Evolutionary conservation across 768 basidiomycete species (phyloP).

Genomic region (Nevesoporus exiguus): DNA sequence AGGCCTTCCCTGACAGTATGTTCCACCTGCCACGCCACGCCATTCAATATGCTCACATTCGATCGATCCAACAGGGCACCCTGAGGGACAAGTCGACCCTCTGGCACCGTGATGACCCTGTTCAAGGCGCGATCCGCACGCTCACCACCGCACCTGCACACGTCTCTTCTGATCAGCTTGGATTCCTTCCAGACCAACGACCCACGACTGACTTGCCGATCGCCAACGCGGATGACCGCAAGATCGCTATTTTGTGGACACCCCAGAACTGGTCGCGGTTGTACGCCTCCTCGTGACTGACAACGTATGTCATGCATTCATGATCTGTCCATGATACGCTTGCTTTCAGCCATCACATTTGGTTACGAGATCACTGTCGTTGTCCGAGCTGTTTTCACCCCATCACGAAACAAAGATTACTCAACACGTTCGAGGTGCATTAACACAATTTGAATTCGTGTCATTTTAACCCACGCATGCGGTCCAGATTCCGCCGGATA

Average conservation of each 20-base stretch:
- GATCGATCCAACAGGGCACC: not conserved
- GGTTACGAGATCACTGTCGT: conserved; percentile 91
- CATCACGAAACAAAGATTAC: conserved; percentile 83
- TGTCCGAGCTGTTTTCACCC: conserved; percentile 85
- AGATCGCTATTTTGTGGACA: conserved; percentile 73
- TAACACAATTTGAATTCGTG: not conserved
- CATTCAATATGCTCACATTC: not conserved
- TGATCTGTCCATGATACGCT: not conserved
- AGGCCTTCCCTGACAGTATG: not conserved
- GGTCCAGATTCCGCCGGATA: conserved; percentile 68
- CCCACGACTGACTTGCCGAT: conserved; percentile 42
- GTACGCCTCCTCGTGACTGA: conserved; percentile 42
- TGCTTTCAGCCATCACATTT: conserved; percentile 75
- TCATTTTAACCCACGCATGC: conserved; percentile 3
- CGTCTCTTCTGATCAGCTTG: conserved; percentile 30
- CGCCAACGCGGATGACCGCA: conserved; percentile 51
- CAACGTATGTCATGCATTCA: not conserved
- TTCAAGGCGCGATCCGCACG: conserved; percentile 1
- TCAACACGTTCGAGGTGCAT: conserved; percentile 78
- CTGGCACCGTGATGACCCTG: not conserved
- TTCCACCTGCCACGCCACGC: not conserved
- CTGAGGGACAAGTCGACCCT: not conserved
- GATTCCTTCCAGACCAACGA: conserved; percentile 18
- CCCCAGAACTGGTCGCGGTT: conserved; percentile 70
- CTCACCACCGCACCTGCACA: conserved; percentile 1